Conservation (phyloP, 2,329 filamentous ascomycete species). For the Aspergillus melleus region DNA sequence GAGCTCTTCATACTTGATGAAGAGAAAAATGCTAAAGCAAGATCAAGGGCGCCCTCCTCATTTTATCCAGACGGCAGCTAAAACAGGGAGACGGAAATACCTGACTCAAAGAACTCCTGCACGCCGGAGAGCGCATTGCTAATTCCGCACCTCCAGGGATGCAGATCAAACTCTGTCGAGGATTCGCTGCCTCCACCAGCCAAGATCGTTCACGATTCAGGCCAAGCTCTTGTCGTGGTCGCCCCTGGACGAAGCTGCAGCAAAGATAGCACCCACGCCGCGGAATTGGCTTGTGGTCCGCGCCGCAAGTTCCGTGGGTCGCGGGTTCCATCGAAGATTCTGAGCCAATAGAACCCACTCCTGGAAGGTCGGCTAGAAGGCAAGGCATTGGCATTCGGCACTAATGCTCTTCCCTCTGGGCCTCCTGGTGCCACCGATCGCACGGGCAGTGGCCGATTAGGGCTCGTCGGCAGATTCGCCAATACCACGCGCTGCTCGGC, state of each 20-base stretch:
- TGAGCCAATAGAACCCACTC: background rate
- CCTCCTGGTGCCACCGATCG: background rate
- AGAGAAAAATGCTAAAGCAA: background rate
- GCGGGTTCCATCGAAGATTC: background rate
- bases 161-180: background rate
- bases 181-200: background rate
- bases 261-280: background rate
- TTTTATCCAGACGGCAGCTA: background rate
- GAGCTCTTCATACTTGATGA: background rate
- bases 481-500: conserved; percentile 11
- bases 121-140: background rate
- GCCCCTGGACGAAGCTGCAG: background rate
- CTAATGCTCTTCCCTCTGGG: background rate
- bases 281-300: conserved; percentile 2
- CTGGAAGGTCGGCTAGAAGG: background rate
- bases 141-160: background rate
- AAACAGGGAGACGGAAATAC: background rate
- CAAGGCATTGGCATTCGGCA: background rate
- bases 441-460: background rate
- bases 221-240: background rate
- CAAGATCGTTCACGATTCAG: background rate
- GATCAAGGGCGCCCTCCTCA: background rate
- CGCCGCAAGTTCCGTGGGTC: background rate
- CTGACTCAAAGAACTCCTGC: background rate
- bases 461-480: conserved; percentile 13